Conservation (phyloP, 2,329 filamentous ascomycete species). For the Trichoderma afroharzianum region DNA sequence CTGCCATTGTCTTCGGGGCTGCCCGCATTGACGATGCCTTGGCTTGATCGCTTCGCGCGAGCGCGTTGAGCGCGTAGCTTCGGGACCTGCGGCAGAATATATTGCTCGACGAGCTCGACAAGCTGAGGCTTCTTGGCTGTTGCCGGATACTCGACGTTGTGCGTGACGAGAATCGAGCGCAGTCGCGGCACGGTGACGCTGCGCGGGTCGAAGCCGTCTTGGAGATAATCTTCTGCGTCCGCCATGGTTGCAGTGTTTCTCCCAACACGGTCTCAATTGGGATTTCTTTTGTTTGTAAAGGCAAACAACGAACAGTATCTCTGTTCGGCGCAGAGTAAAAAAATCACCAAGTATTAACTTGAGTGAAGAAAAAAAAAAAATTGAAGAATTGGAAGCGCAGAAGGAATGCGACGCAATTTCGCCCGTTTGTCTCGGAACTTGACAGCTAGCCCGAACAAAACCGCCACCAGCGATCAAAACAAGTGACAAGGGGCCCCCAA, state of each 20-base stretch:
- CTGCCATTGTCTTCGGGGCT: constrained; percentile 63
- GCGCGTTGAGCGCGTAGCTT: constrained; percentile 73
- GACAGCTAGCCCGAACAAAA: constrained; percentile 9
- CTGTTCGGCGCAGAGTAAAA: neutral
- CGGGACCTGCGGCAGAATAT: constrained; percentile 73
- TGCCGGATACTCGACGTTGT: constrained; percentile 80
- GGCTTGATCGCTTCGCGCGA: constrained; percentile 79
- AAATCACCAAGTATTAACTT: neutral
- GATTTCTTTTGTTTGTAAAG: neutral
- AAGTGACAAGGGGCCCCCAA: neutral
- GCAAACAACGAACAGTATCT: neutral
- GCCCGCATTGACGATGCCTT: constrained; percentile 70
- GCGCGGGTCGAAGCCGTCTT: constrained; percentile 79
- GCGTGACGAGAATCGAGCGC: constrained; percentile 84
- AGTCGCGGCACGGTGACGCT: constrained; percentile 82
- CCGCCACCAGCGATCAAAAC: constrained; percentile 9
- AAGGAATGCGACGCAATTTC: constrained; percentile 2
- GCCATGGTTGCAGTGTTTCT: constrained; percentile 43
- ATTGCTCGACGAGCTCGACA: constrained; percentile 74
- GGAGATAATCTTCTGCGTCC: constrained; percentile 77
- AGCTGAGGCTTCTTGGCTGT: constrained; percentile 90
- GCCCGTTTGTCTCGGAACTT: constrained; percentile 14
- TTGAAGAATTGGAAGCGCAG: neutral
- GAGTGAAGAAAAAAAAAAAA: neutral
- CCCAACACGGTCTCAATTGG: neutral